Evolutionary conservation across 2,329 filamentous ascomycete species (phyloP).

Genomic region (Clonostachys byssicola): DNA sequence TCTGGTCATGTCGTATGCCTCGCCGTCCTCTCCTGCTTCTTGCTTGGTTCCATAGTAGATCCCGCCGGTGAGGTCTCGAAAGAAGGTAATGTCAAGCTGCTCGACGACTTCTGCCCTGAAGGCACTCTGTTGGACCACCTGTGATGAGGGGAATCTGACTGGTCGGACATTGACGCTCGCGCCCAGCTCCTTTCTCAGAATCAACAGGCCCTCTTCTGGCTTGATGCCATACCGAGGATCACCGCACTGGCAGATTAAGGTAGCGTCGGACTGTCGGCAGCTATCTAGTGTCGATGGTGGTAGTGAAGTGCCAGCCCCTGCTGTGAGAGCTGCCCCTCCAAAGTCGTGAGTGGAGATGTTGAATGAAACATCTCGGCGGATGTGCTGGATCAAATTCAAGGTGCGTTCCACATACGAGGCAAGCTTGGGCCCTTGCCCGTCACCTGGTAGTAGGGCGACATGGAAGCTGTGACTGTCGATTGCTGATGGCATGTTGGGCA

Average conservation of each 20-base stretch:
- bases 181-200: conserved; percentile 62
- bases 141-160: conserved; percentile 72
- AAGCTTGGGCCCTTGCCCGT: conserved; percentile 4
- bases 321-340: conserved; percentile 1
- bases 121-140: conserved; percentile 63
- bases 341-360: conserved; percentile 2
- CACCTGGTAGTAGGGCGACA: conserved; percentile 6
- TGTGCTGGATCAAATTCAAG: conserved; percentile 3
- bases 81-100: conserved; percentile 71
- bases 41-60: conserved; percentile 71
- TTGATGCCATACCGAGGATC: conserved; percentile 40
- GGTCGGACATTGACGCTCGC: conserved; percentile 61
- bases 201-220: conserved; percentile 70
- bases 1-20: conserved; percentile 66
- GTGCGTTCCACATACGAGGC: conserved; percentile 3
- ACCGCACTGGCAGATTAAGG: conserved; percentile 5
- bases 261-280: conserved; percentile 5
- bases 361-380: conserved; percentile 4
- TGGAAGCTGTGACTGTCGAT: conserved; percentile 1
- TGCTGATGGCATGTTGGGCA: conserved; percentile 3
- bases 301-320: not conserved
- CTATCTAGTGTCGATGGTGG: conserved; percentile 5
- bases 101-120: conserved; percentile 65
- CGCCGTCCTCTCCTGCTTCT: conserved; percentile 43
- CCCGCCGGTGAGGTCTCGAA: conserved; percentile 71